These are phyloP conservation scores for Morella rubra DNA, from an alignment of 306 rosid species.

Conservation along the genomic window DNA sequence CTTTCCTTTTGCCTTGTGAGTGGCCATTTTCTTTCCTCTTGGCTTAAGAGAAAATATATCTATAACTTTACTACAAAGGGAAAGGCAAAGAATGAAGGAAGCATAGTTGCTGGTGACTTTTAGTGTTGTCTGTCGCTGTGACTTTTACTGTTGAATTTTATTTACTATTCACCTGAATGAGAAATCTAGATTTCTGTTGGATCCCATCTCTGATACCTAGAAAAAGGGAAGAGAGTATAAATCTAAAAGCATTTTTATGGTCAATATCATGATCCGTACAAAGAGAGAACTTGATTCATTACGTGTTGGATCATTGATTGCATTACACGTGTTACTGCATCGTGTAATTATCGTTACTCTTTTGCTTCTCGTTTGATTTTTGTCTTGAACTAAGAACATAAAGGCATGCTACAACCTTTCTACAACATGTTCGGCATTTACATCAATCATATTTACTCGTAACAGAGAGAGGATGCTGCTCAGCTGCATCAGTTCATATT, in stretches of 20 bases:
- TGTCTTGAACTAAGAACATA: neutral
- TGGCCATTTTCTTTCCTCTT: neutral
- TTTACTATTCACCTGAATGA: neutral
- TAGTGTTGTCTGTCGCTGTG: no score
- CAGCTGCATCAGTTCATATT: constrained; percentile 95
- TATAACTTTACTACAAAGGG: no score
- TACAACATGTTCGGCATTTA: neutral
- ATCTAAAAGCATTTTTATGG: constrained; percentile 1
- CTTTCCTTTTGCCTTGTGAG: neutral
- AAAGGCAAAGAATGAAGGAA: no score
- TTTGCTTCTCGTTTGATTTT: neutral
- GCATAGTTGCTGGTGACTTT: no score
- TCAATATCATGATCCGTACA: neutral
- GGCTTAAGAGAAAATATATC: neutral
- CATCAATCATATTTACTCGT: constrained; percentile 17
- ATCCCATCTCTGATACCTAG: neutral
- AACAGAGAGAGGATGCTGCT: constrained; percentile 94
- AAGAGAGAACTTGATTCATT: neutral
- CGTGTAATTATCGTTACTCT: neutral
- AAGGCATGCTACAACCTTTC: neutral
- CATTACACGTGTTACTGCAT: neutral
- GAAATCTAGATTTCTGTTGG: neutral
- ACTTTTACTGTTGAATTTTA: neutral
- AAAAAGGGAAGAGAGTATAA: neutral
- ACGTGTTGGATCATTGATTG: neutral